Conservation (phyloP, 108 stramenopile species). For the Cyclotella cryptica region DNA sequence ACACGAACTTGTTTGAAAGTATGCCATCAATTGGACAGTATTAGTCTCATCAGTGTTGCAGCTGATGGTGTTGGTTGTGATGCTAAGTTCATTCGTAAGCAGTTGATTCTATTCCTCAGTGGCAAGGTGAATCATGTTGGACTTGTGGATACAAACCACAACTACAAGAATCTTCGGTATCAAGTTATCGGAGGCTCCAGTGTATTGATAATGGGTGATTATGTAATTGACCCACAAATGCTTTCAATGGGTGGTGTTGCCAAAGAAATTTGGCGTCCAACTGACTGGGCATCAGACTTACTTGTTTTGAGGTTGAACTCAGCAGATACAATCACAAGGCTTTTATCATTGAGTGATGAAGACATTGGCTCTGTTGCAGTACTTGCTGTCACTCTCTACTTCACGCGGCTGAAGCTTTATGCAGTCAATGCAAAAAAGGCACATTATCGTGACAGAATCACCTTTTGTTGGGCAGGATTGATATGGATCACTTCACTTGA, state of each 20-base stretch:
- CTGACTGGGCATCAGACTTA: slow-evolving; percentile 5
- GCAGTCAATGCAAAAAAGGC: slow-evolving; percentile 15
- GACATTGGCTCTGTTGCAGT: slow-evolving; percentile 5
- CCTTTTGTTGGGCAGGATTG: not conserved
- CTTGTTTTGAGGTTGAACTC: slow-evolving; percentile 6
- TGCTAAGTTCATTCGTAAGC: too few relatives aligned
- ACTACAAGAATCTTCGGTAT: slow-evolving; percentile 17
- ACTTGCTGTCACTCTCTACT: not conserved
- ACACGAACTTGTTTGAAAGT: not conserved
- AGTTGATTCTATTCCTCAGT: not conserved
- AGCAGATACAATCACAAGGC: not conserved
- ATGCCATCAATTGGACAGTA: not conserved
- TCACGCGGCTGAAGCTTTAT: slow-evolving; percentile 3
- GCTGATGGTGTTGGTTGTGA: slow-evolving; percentile 24
- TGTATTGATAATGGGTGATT: slow-evolving; percentile 9
- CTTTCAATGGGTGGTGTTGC: not conserved
- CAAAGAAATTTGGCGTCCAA: slow-evolving; percentile 6
- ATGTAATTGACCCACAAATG: slow-evolving; percentile 5
- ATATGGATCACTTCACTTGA: slow-evolving; percentile 19
- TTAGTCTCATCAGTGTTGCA: too few relatives aligned
- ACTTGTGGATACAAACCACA: slow-evolving; percentile 22
- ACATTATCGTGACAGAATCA: too few relatives aligned
- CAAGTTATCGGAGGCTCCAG: slow-evolving; percentile 9
- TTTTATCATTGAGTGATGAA: not conserved
- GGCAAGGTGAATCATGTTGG: slow-evolving; percentile 4